These are phyloP conservation scores for Carex cristatella DNA, from an alignment of 176 grass and related monocot genomes.

Conservation along the genomic window DNA sequence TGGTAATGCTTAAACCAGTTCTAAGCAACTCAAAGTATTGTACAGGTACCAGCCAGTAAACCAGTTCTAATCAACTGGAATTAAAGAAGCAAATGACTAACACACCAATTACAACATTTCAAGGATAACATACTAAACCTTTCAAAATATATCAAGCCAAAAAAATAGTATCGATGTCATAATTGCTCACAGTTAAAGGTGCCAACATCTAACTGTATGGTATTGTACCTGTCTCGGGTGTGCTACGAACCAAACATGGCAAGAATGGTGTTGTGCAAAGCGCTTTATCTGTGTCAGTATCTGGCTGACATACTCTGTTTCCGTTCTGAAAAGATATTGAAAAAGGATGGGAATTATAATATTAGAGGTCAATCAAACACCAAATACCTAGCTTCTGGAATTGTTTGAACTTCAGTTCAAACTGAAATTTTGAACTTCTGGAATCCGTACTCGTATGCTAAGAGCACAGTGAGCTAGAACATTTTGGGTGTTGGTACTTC, in stretches of 20 bases:
- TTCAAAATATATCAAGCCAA: background rate
- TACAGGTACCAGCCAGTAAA: background rate
- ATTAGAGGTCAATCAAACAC: background rate
- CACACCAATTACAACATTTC: background rate
- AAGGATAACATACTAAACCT: background rate
- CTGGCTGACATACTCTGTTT: constrained; percentile 96
- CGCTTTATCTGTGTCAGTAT: constrained; percentile 89
- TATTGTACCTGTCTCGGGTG: constrained; percentile 89
- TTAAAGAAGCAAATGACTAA: background rate
- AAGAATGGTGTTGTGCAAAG: constrained; percentile 92
- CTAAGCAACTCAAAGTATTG: background rate
- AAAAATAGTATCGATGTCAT: background rate
- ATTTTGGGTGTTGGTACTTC: background rate
- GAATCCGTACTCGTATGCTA: background rate
- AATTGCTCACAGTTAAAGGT: background rate
- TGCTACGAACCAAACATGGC: constrained; percentile 99
- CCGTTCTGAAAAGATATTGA: constrained; percentile 51
- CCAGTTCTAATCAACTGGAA: constrained; percentile 1
- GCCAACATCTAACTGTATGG: background rate
- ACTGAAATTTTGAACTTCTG: background rate
- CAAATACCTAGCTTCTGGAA: background rate
- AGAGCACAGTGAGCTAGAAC: background rate
- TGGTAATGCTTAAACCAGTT: background rate
- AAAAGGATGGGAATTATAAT: background rate
- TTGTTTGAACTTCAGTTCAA: background rate